Base-by-base conservation (phyloP, 2,329 filamentous ascomycete genomes). In the Fusarium neocosmosporiellum region DNA sequence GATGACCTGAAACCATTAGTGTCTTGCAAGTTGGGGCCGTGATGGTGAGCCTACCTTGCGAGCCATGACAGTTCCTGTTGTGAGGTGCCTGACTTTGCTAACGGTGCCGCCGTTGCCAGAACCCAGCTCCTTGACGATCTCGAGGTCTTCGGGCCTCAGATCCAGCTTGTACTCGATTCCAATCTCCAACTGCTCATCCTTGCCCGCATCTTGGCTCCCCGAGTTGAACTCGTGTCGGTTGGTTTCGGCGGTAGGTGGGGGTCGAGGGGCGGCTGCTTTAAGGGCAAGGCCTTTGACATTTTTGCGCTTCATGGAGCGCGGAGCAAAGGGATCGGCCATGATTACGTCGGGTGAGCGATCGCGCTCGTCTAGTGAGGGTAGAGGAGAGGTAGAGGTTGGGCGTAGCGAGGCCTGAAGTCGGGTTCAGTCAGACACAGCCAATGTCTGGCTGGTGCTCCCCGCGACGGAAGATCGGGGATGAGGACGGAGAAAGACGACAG, bases 71-170 rank as follows among this genome's bases (percentile, higher is more conserved):
- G 96, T 97, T 80, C 97, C 97, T 37, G 95, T 98, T 37, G 94
- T 95, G 71, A 95, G 90, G 86, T 99, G 96, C 86, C 93, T 93
- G 79, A 99, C 96, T 84, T 99, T 99, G 87, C 95, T 98, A 78
- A 99, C 96, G 22, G 96, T 98, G 66, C 96, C 96, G 79, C 96
- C 96, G 86, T 99, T 99, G 70, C 96, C 96, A 59, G 94, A 94
- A 55, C 96, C 96, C 36, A 99, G 88, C 83, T 99, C 96, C 85
- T 97, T 98, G 77, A 99, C 85, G 37, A 98, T 92, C 76, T 98
- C 92, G 59, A 99, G 85, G 82, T 99, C 96, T 78, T 98, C 96
- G 63, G 94, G 95, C 78, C 93, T 91, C 78, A 98, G 86, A 80
- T 99, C 95, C 57, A 98, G 86, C 80, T 96, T 95, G 87, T 98